Conservation (phyloP, 257 asterid genomes). For the Nicotiana knightiana region DNA sequence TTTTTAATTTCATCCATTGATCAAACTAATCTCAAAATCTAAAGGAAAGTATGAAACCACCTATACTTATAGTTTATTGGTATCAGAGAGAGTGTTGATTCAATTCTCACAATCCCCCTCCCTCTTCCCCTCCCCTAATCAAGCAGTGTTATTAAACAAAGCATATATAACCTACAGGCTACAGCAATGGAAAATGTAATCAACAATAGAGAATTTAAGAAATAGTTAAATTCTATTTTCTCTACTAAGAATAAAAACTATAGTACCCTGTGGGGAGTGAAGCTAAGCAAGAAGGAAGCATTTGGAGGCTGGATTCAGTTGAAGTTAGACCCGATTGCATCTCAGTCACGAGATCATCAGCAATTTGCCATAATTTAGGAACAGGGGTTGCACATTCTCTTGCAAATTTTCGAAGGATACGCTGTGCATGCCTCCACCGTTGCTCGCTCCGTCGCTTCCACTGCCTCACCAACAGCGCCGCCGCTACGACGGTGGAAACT, state of each 20-base stretch:
- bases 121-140: neutral
- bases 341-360: constrained; percentile 45
- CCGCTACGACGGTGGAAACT: constrained; percentile 36
- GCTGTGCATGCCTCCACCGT: constrained; percentile 43
- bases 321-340: constrained; percentile 42
- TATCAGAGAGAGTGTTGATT: neutral
- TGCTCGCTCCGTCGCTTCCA: constrained; percentile 42
- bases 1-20: neutral
- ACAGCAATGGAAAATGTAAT: too few species aligned
- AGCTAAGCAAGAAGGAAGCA: constrained; percentile 38
- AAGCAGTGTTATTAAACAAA: too few species aligned
- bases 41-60: neutral
- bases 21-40: neutral
- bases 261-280: too few species aligned
- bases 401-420: constrained; percentile 56
- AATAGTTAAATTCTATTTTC: too few species aligned
- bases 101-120: neutral
- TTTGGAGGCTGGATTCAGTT: constrained; percentile 22
- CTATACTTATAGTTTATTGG: neutral
- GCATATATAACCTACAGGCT: too few species aligned
- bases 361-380: constrained; percentile 47
- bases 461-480: constrained; percentile 28
- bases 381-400: constrained; percentile 59
- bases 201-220: too few species aligned
- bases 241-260: too few species aligned